phyloP scores from a whole-genome alignment of 495 filamentous ascomycete species.

The Penicillium taxi region DNA sequence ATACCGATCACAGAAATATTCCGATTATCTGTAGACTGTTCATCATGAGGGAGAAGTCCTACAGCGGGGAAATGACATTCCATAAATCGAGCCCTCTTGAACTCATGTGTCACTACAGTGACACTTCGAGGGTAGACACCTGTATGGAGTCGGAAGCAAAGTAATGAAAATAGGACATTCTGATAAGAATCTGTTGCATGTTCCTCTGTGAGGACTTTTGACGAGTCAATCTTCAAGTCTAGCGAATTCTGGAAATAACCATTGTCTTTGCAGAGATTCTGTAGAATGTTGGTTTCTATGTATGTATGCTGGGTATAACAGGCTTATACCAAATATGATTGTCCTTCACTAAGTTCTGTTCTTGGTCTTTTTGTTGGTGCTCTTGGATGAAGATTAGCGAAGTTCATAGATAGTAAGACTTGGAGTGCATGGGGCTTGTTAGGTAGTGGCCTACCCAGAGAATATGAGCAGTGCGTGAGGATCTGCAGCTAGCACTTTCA shows the following conservation, averaged over 20 bases:
- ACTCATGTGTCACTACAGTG: conserved; percentile 66
- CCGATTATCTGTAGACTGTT: conserved; percentile 18
- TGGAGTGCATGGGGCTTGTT: no score
- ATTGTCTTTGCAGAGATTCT: conserved; percentile 43
- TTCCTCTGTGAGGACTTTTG: conserved; percentile 46
- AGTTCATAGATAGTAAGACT: no score
- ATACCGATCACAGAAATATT: conserved; percentile 53
- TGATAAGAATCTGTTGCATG: conserved; percentile 72
- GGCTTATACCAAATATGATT: conserved; percentile 50
- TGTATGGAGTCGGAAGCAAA: conserved; percentile 46
- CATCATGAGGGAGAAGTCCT: conserved; percentile 27
- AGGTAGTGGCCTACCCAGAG: conserved; percentile 53
- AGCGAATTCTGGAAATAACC: conserved; percentile 22
- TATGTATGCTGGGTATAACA: background rate
- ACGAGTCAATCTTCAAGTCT: conserved; percentile 9
- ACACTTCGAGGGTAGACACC: conserved; percentile 36
- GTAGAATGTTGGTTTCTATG: background rate
- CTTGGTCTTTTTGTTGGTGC: conserved; percentile 50
- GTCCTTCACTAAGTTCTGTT: conserved; percentile 53
- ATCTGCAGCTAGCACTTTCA: conserved; percentile 38
- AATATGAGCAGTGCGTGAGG: conserved; percentile 48
- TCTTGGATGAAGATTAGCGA: conserved; percentile 29
- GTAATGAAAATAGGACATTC: conserved; percentile 65
- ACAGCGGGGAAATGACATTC: conserved; percentile 61
- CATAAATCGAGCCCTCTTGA: conserved; percentile 62